Percentiles rank a stretch among this genome's conserved stretches.
These are phyloP conservation scores for Penicillium sp. DNA, from an alignment of 2,329 filamentous ascomycete species.

Conservation along the genomic window DNA sequence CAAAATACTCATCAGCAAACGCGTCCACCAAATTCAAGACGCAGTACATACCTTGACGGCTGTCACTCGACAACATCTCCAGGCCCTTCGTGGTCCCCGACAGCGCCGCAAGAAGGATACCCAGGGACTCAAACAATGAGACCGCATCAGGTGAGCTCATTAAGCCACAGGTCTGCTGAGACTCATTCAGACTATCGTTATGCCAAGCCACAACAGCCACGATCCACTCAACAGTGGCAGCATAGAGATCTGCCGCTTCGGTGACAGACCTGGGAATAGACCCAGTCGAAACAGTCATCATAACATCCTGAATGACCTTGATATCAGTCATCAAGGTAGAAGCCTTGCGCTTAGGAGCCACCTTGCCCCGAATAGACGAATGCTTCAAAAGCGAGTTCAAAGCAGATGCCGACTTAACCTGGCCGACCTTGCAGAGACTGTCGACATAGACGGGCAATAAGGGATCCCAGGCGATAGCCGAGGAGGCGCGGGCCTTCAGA, in stretches of 20 bases:
- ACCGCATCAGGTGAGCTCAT: conserved; percentile 36
- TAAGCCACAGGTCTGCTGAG: conserved; percentile 28
- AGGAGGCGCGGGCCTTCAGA: conserved; percentile 31
- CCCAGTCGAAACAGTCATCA: conserved; percentile 38
- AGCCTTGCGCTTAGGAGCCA: conserved; percentile 9
- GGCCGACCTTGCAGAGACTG: conserved; percentile 32
- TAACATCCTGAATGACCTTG: conserved; percentile 40
- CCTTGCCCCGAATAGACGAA: conserved; percentile 30
- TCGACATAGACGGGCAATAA: conserved; percentile 41
- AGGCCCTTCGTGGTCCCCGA: conserved; percentile 36
- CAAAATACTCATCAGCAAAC: conserved; percentile 4
- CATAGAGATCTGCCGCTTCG: conserved; percentile 33
- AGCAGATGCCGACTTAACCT: conserved; percentile 33
- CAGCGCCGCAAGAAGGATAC: conserved; percentile 39
- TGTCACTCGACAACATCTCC: conserved; percentile 34
- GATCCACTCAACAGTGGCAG: conserved; percentile 39
- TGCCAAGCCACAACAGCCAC: conserved; percentile 36
- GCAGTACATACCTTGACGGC: conserved; percentile 29
- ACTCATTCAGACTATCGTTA: conserved; percentile 23
- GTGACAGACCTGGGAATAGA: conserved; percentile 26
- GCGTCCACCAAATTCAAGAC: not conserved
- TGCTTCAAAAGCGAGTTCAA: conserved; percentile 32
- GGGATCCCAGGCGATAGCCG: conserved; percentile 40
- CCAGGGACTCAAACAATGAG: conserved; percentile 42
- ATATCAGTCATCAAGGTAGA: conserved; percentile 43